These are phyloP conservation scores for Chaetomium olivaceum DNA, from an alignment of 2,329 filamentous ascomycete species.

Conservation along the genomic window DNA sequence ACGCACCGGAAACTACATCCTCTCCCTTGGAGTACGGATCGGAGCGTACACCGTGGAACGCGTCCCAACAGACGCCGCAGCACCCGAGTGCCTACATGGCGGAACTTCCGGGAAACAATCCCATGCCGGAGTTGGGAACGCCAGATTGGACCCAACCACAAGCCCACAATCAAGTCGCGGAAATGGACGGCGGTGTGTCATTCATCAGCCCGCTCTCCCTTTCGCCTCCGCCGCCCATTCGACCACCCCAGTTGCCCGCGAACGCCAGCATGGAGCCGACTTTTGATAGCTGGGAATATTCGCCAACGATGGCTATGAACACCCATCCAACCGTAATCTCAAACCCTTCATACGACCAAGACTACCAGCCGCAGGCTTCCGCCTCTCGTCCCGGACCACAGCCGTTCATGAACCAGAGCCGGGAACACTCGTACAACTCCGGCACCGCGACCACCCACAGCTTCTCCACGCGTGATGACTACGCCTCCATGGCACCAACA, in stretches of 20 bases:
- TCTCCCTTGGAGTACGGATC: slow-evolving; percentile 7
- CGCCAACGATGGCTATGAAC: background rate
- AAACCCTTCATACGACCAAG: background rate
- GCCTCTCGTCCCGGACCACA: background rate
- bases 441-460: background rate
- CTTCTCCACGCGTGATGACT: background rate
- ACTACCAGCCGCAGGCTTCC: background rate
- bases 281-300: background rate
- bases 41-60: background rate
- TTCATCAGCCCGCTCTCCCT: background rate
- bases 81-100: background rate
- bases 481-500: background rate
- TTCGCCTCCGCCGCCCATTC: background rate
- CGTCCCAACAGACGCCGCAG: background rate
- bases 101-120: slow-evolving; percentile 3
- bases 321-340: background rate
- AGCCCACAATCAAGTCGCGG: too few relatives aligned
- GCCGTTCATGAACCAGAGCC: background rate
- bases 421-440: slow-evolving; percentile 1
- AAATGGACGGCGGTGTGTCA: background rate
- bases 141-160: background rate
- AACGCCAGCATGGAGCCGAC: background rate
- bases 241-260: background rate
- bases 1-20: background rate
- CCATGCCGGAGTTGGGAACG: background rate